Evolutionary conservation across 148 eudicot genomes (phyloP).

Genomic region (Chenopodium berlandieri): DNA sequence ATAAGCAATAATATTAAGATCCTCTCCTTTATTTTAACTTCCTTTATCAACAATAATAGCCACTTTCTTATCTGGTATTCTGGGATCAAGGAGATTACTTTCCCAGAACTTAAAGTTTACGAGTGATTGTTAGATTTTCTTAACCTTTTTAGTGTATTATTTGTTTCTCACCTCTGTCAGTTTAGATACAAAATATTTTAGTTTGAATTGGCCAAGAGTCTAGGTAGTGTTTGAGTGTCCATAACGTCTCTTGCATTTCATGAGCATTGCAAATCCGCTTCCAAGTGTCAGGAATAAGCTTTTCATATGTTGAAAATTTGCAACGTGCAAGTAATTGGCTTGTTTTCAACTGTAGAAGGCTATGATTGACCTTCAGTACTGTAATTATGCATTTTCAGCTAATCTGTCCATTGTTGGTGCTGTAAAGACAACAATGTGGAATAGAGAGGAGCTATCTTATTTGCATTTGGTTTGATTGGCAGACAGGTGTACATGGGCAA

Average conservation of each 20-base stretch:
- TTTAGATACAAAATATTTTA: neutral
- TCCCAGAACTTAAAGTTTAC: neutral
- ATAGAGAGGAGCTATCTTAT: no score
- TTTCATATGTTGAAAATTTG: neutral
- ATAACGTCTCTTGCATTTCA: neutral
- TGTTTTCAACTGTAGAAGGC: neutral
- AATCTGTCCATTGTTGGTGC: neutral
- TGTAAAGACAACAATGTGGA: neutral
- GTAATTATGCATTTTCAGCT: neutral
- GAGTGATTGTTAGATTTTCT: neutral
- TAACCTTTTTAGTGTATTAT: neutral
- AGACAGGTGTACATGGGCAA: constrained; percentile 92
- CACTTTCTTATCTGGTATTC: neutral
- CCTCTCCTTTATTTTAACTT: neutral
- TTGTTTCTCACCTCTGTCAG: neutral
- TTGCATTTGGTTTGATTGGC: constrained; percentile 30
- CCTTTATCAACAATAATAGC: neutral
- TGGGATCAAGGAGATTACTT: neutral
- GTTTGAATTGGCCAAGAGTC: neutral
- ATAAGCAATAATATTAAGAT: no score
- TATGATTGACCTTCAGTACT: neutral
- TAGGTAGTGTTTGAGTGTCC: neutral
- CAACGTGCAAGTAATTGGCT: neutral
- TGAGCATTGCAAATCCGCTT: neutral
- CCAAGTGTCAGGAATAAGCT: neutral